These are phyloP conservation scores for Talaromyces trachyspermus DNA, from an alignment of 495 filamentous ascomycete genomes.

Conservation along the genomic window DNA sequence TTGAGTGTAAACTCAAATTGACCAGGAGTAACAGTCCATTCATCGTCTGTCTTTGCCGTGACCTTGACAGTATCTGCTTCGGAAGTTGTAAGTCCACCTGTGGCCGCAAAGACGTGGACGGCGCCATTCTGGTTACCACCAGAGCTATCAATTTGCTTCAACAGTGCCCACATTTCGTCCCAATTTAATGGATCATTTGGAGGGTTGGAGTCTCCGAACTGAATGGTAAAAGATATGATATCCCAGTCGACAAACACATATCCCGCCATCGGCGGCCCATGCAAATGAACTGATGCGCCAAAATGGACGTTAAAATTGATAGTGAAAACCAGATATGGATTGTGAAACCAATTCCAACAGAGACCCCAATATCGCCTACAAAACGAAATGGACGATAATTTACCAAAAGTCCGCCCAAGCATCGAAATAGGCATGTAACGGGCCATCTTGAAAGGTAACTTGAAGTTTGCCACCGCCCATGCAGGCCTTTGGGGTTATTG, in stretches of 20 bases:
- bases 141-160: background rate
- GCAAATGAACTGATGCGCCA: slow-evolving; percentile 26
- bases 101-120: background rate
- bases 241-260: slow-evolving; percentile 34
- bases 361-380: slow-evolving; percentile 25
- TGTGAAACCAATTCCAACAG: slow-evolving; percentile 35
- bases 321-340: slow-evolving; percentile 40
- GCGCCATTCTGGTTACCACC: background rate
- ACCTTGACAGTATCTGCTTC: background rate
- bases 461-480: slow-evolving; percentile 40
- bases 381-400: slow-evolving; percentile 45
- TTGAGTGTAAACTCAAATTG: background rate
- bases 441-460: slow-evolving; percentile 19
- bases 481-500: slow-evolving; percentile 42
- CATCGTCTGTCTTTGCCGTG: background rate
- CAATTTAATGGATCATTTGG: background rate
- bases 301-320: slow-evolving; percentile 33
- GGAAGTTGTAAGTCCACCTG: background rate
- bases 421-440: slow-evolving; percentile 35
- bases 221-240: slow-evolving; percentile 31
- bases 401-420: slow-evolving; percentile 42
- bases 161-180: background rate
- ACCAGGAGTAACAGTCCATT: background rate
- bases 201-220: slow-evolving; percentile 24
- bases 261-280: slow-evolving; percentile 32